Base-by-base conservation (phyloP, 139 green algal genomes). In the Chlamydomonas incerta region DNA sequence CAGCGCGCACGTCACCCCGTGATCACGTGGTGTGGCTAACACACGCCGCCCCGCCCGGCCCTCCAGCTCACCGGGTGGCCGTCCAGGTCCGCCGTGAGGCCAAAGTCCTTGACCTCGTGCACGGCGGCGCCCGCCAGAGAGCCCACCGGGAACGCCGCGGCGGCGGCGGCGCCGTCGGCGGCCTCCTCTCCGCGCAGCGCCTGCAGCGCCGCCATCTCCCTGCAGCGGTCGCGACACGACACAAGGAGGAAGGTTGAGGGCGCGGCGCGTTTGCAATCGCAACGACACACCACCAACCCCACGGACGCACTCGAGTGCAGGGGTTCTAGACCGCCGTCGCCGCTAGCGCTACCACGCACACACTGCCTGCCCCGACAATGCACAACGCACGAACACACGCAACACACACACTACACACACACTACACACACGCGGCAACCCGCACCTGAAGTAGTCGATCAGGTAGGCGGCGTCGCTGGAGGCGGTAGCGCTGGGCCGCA, bases 81-180 rank as follows among this genome's bases (percentile, higher is more conserved):
- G 26, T 91, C 85, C 72, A 98, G 86, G 91, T 98, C 94, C 33
- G 92, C 91, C 15, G 96, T 37, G 21, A 95, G 46, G 67, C 96
- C 96, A 71, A 96, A 98, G 21, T 94, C 87, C 79, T 91, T 91
- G 21, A 91, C 37, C 35, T 95, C 93, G 31, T 96, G 74, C 83
- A 93, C 87, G 26, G 13, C 47, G 17, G 55, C 86, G 14, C 11
- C 14, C 66, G 74, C 80, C 47, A 81, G 55, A 6, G 46, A 34
- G 41, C 88, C 88, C 23, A 84, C 21, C 33, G 62, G 69, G 72
- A 88, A 70, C 2, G 62, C 41, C 15, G 15, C 28, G 71, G 87
- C 89, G 46, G 90, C 82, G 21, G 85, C 66, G 0, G 80, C 41
- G 0, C 68, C 76, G 23, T 26, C 72, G 37, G 68, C 83, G 20